Evolutionary conservation across 208 protist genomes (phyloP).

Genomic region (Naegleria gruberi): DNA sequence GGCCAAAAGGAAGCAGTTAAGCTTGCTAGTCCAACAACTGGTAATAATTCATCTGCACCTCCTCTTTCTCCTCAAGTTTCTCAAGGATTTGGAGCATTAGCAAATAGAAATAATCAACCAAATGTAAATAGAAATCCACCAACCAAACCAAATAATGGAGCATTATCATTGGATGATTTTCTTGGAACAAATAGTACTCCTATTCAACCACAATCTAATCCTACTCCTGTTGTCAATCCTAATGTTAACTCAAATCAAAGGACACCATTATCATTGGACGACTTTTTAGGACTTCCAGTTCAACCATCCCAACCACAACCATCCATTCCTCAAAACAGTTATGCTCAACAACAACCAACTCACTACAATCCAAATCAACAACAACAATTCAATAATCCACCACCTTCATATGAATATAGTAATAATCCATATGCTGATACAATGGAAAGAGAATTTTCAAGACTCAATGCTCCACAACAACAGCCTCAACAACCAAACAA

Average conservation of each 20-base stretch:
- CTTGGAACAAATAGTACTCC: not conserved
- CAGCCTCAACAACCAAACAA: not conserved
- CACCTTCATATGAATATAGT: not conserved
- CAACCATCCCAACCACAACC: not conserved
- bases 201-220: not conserved
- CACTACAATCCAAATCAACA: not conserved
- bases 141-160: not conserved
- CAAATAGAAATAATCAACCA: not conserved
- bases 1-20: not conserved
- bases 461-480: not conserved
- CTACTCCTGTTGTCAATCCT: not conserved
- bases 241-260: not conserved
- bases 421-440: not conserved
- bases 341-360: not conserved
- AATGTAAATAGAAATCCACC: not conserved
- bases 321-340: not conserved
- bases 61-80: not conserved
- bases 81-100: not conserved
- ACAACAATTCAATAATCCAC: not conserved
- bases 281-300: not conserved
- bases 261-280: too few species aligned
- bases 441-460: not conserved
- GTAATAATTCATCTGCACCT: not conserved
- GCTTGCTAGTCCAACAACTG: not conserved
- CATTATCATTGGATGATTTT: not conserved